phyloP scores from a whole-genome alignment of 768 basidiomycete species.

The Astraeus odoratus region DNA sequence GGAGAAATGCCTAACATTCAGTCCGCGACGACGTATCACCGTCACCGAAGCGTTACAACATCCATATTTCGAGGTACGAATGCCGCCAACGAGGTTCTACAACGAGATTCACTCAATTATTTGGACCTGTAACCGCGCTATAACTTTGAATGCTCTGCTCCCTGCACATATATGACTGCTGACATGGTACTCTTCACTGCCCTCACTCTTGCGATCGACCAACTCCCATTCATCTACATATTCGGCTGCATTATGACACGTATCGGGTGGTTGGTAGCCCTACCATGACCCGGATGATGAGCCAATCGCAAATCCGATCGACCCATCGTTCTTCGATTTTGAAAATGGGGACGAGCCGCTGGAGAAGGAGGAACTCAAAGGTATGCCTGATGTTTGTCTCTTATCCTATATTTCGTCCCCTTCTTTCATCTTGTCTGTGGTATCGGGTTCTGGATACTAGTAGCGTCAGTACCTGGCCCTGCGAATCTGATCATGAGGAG shows the following conservation, averaged over 20 bases:
- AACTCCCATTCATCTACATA: not conserved
- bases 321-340: constrained; percentile 79
- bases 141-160: too few relatives aligned
- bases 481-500: too few relatives aligned
- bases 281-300: constrained; percentile 90
- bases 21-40: constrained; percentile 81
- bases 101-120: not conserved
- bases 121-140: not conserved
- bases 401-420: too few relatives aligned
- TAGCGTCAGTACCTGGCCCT: too few relatives aligned
- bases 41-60: constrained; percentile 84
- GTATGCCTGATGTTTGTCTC: constrained; percentile 25
- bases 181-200: too few relatives aligned
- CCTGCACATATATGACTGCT: too few relatives aligned
- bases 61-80: constrained; percentile 73
- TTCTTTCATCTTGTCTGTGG: too few relatives aligned
- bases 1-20: constrained; percentile 77
- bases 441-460: not conserved
- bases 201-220: too few relatives aligned
- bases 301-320: constrained; percentile 68
- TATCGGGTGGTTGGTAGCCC: constrained; percentile 39
- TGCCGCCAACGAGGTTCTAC: not conserved
- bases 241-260: not conserved
- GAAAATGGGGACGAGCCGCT: constrained; percentile 56
- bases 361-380: constrained; percentile 65